A percentile compares a stretch with the other conserved stretches of the same genome.
phyloP scores from a whole-genome alignment of 257 asterid species.

The Solanum neorickii region DNA sequence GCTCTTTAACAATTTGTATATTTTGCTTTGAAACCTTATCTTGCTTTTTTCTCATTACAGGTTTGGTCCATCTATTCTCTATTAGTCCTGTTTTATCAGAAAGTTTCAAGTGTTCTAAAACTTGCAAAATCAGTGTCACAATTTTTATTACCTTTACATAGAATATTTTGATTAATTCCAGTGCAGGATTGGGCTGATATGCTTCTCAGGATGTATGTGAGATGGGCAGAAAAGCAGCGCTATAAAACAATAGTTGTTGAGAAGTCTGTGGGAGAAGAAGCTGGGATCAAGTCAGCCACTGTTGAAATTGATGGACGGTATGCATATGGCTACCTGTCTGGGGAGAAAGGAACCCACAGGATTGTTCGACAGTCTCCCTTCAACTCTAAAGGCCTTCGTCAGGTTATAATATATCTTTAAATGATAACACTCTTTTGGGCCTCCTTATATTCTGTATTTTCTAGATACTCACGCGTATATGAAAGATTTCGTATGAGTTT shows the following conservation, averaged over 20 bases:
- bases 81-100: neutral
- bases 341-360: constrained; percentile 98
- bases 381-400: constrained; percentile 95
- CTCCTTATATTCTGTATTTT: neutral
- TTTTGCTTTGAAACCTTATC: neutral
- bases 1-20: neutral
- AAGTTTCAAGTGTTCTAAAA: neutral
- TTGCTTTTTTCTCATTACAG: neutral
- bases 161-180: constrained; percentile 59
- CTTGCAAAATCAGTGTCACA: neutral
- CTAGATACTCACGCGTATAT: neutral
- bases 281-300: constrained; percentile 89
- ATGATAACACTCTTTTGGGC: neutral
- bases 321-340: constrained; percentile 87
- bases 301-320: constrained; percentile 82
- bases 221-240: constrained; percentile 94
- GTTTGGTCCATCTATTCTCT: neutral
- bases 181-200: constrained; percentile 99
- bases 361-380: constrained; percentile 95
- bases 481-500: neutral
- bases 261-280: constrained; percentile 93
- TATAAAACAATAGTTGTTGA: constrained; percentile 84
- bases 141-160: neutral
- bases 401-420: constrained; percentile 30
- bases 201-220: constrained; percentile 96